Percentiles rank a stretch among this genome's conserved stretches.
Evolutionary conservation across 768 basidiomycete genomes (phyloP).

Genomic region (Leccinum arenicola): DNA sequence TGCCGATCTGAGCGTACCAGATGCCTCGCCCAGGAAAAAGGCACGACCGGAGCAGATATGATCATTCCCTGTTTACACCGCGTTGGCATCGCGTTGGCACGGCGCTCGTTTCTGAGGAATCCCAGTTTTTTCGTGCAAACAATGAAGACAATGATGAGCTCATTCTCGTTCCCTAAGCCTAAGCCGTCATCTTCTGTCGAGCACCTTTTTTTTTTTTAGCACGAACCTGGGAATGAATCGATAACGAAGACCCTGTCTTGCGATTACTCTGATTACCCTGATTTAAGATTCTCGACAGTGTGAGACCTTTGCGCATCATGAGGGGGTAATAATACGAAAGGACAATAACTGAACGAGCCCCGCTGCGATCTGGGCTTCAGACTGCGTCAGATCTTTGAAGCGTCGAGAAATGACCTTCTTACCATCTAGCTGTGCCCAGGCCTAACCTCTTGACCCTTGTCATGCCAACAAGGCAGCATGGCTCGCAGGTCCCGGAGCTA

Average conservation of each 20-base stretch:
- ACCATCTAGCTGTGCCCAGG: conserved; percentile 37
- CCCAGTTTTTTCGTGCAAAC: conserved; percentile 59
- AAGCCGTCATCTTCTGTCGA: conserved; percentile 12
- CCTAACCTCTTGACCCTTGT: conserved; percentile 29
- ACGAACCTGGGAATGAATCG: conserved; percentile 78
- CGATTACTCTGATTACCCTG: conserved; percentile 41
- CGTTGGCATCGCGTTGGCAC: conserved; percentile 85
- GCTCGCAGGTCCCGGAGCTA: conserved; percentile 32
- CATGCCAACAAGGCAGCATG: conserved; percentile 40
- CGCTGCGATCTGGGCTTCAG: conserved; percentile 46
- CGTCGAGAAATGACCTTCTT: not conserved
- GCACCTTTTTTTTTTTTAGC: conserved; percentile 1
- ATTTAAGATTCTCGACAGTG: conserved; percentile 61
- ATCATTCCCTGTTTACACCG: conserved; percentile 75
- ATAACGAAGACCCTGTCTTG: conserved; percentile 71
- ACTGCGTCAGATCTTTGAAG: conserved; percentile 1
- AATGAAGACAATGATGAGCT: conserved; percentile 68
- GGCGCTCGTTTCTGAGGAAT: conserved; percentile 58
- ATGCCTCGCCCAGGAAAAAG: conserved; percentile 20
- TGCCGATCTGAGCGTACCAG: conserved; percentile 24
- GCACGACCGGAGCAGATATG: conserved; percentile 51
- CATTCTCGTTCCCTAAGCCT: conserved; percentile 71
- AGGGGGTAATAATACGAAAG: conserved; percentile 70
- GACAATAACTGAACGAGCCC: conserved; percentile 49
- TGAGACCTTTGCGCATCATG: conserved; percentile 67